Conservation (phyloP, 129 eudicot species). For the Pittosporum tobira region DNA sequence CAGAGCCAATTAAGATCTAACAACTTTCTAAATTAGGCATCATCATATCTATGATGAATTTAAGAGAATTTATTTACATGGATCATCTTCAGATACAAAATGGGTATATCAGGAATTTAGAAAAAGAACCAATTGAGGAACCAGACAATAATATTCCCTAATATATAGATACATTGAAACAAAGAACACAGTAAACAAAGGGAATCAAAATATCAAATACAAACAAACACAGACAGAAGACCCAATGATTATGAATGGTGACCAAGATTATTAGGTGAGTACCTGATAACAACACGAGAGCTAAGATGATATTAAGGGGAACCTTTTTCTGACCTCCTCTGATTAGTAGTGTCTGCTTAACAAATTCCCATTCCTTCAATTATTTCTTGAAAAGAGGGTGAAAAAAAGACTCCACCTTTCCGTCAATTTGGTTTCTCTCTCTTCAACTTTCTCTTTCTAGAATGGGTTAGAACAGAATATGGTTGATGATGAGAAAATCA, state of each 20-base stretch:
- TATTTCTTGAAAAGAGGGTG: conserved; percentile 22
- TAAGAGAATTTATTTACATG: neutral
- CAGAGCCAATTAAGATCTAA: conserved; percentile 8
- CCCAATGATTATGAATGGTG: conserved; percentile 22
- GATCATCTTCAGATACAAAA: too few relatives aligned
- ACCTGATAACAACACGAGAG: conserved; percentile 32
- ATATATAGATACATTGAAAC: conserved; percentile 4
- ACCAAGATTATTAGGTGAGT: conserved; percentile 12
- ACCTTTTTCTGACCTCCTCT: conserved; percentile 24
- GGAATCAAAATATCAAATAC: too few relatives aligned
- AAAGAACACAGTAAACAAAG: conserved; percentile 18
- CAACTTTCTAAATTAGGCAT: conserved; percentile 2
- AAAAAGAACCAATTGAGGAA: conserved; percentile 10
- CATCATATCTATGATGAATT: neutral
- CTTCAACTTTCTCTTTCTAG: conserved; percentile 20
- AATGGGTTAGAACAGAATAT: conserved; percentile 14
- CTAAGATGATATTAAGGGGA: neutral
- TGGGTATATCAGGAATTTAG: conserved; percentile 9
- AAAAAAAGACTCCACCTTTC: conserved; percentile 9
- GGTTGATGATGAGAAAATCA: conserved; percentile 7
- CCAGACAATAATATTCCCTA: conserved; percentile 21
- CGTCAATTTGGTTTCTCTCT: conserved; percentile 11
- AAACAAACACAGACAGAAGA: too few relatives aligned
- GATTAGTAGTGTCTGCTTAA: conserved; percentile 30
- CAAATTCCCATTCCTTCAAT: conserved; percentile 18